Conservation (phyloP, 345 rosid genomes). For the Crucihimalaya himalaica region DNA sequence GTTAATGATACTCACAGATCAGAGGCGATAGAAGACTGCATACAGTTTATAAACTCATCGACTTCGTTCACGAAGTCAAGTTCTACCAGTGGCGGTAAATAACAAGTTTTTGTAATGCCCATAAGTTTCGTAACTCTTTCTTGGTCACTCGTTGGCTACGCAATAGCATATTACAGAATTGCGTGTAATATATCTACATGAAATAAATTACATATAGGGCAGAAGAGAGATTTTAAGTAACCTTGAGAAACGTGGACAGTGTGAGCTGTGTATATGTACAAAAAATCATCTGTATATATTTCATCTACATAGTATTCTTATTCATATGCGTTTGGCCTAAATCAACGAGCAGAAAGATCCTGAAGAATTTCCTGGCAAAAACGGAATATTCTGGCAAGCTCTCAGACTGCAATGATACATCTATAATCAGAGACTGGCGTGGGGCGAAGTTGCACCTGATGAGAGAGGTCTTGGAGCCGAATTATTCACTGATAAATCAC, state of each 20-base stretch:
- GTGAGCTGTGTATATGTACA: conserved; percentile 27
- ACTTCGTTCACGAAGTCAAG: conserved; percentile 55
- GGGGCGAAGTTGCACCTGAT: conserved; percentile 10
- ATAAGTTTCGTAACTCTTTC: neutral
- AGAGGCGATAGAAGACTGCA: conserved; percentile 82
- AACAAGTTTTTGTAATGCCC: conserved; percentile 4
- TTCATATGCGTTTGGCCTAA: conserved; percentile 21
- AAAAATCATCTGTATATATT: conserved; percentile 29
- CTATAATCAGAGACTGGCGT: conserved; percentile 9
- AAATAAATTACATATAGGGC: neutral
- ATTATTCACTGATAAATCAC: conserved; percentile 16
- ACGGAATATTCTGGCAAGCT: conserved; percentile 17
- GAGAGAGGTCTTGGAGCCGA: conserved; percentile 25
- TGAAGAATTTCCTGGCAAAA: conserved; percentile 13
- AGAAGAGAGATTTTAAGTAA: neutral
- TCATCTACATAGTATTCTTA: conserved; percentile 26
- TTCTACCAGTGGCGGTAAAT: conserved; percentile 39
- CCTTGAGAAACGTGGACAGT: neutral
- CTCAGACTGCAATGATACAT: conserved; percentile 5
- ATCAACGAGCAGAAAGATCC: conserved; percentile 7
- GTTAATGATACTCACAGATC: conserved; percentile 52
- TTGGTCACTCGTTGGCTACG: conserved; percentile 16
- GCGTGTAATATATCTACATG: neutral
- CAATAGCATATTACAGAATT: conserved; percentile 3
- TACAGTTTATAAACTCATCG: conserved; percentile 74